Evolutionary conservation across 257 asterid species (phyloP), one percentile per base, ranked within the genome.

Genomic region (Nicotiana benthamiana): DNA sequence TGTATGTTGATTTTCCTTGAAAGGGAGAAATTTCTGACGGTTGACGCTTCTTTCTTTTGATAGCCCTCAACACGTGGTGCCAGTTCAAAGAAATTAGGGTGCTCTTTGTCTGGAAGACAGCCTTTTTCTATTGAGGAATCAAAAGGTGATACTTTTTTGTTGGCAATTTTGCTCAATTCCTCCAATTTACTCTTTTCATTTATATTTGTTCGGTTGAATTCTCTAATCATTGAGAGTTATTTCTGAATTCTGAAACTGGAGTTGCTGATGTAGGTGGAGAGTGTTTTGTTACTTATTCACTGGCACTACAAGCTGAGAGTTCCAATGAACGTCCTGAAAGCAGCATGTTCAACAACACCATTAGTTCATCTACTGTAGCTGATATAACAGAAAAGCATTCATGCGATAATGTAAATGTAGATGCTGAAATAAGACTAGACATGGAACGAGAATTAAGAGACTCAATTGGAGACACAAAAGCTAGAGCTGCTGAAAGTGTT

Each of bases 41-140:
- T 56, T 81, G 84, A 80, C 79, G 62, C 75, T 83, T 27, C 46
- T 82, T 27, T 75, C 68, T 46, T 51, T 86, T 53, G 74, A 75
- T 75, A 90, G 97, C 74, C 92, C 83, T 60, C 89, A 60, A 64
- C 57, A 81, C 85, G 52, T 54, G 79, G 80, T 52, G 83, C 85
- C 75, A 75, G 40, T 17, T 88, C 77, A 77, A 85, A 81, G 83
- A 68, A 53, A 82, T 46, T 84, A 9, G 77, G 11, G 72, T 61
- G 82, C 56, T 27, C 75, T 30, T 22, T 57, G 56, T 9, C 83
- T 60, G 56, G 81, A 70, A 52, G 63, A 59, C 88, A 80, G 48
- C 83, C 56, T 76, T 51, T 79, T 66, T 72, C 43, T 13, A 54
- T 46, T 81, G 82, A 79, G 68, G 83, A 84, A 77, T 54, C 67